Evolutionary conservation across 2,329 filamentous ascomycete species (phyloP).

Genomic region (Xylaria polymorpha): DNA sequence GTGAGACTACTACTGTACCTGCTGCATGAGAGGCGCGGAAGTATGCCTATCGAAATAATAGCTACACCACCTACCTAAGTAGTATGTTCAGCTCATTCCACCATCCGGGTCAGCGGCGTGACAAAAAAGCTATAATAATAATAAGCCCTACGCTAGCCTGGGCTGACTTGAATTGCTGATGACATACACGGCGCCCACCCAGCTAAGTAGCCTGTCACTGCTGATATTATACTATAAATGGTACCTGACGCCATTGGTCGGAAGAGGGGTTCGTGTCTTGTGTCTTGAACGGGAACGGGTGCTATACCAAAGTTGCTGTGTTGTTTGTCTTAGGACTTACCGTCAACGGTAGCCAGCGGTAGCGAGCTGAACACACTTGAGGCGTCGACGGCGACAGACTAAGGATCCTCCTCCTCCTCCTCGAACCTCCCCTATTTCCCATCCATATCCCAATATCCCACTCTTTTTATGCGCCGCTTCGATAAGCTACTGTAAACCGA

Average conservation of each 20-base stretch:
- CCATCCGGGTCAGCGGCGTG: conserved; percentile 2
- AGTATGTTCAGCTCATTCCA: conserved; percentile 24
- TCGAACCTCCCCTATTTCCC: conserved; percentile 21
- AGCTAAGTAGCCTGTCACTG: neutral
- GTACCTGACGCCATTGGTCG: conserved; percentile 11
- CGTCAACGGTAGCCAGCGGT: neutral
- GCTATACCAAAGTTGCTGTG: neutral
- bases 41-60: conserved; percentile 35
- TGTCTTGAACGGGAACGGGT: neutral
- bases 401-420: conserved; percentile 4
- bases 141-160: conserved; percentile 20
- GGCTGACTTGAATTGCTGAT: conserved; percentile 7
- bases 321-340: neutral
- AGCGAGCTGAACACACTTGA: conserved; percentile 10
- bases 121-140: conserved; percentile 18
- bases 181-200: conserved; percentile 4
- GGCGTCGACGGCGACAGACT: neutral
- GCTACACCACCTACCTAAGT: too few relatives aligned
- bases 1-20: conserved; percentile 7
- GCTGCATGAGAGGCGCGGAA: conserved; percentile 29
- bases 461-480: conserved; percentile 6
- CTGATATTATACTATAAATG: too few relatives aligned
- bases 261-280: neutral
- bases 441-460: conserved; percentile 5
- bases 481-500: conserved; percentile 1